Percentiles rank a stretch among this genome's conserved stretches.
phyloP scores from a whole-genome alignment of 139 green algal genomes.

The Pleodorina starrii region DNA sequence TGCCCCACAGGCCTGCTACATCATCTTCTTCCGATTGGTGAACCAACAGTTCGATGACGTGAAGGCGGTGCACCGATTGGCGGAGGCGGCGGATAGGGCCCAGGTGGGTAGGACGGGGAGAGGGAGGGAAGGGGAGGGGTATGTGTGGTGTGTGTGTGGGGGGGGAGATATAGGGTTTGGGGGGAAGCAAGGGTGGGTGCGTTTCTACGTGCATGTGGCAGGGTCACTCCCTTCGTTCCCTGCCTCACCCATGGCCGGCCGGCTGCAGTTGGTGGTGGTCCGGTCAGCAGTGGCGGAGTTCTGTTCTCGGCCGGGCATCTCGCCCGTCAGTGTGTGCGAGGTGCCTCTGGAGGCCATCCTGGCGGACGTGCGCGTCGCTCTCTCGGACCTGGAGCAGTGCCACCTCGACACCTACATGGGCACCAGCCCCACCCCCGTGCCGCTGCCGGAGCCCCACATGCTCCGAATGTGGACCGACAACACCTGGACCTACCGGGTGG shows the following conservation, averaged over 20 bases:
- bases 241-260: no score
- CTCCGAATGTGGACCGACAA: not conserved
- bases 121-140: no score
- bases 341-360: not conserved
- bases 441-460: no score
- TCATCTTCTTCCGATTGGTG: not conserved
- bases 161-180: not conserved
- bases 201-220: not conserved
- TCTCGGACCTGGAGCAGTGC: slow-evolving; percentile 16
- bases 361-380: not conserved
- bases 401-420: slow-evolving; percentile 31
- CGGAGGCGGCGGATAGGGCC: slow-evolving; percentile 2
- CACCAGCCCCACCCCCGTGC: no score
- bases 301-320: not conserved
- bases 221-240: no score
- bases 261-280: not conserved
- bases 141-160: not conserved
- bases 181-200: not conserved
- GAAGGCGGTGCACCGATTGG: slow-evolving; percentile 26
- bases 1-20: slow-evolving; percentile 11
- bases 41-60: not conserved
- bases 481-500: not conserved
- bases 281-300: not conserved
- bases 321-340: not conserved
- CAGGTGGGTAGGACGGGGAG: no score